Conservation (phyloP, 2,329 filamentous ascomycete species). For the Fusarium sp. region DNA sequence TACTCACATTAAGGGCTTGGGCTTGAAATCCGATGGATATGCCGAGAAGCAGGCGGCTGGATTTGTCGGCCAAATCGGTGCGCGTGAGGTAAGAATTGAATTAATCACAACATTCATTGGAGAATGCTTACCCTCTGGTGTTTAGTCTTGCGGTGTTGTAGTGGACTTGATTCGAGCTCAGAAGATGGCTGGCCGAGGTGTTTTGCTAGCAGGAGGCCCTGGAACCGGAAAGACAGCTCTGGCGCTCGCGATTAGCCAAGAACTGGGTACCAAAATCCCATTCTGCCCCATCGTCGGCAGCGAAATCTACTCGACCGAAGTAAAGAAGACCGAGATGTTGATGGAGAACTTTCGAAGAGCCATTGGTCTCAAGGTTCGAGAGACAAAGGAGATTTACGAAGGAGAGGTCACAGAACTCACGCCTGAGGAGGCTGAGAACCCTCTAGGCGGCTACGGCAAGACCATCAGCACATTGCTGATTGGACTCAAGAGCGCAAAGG, state of each 20-base stretch:
- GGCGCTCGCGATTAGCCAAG: conserved; percentile 94
- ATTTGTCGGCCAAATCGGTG: conserved; percentile 89
- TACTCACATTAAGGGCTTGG: conserved; percentile 97
- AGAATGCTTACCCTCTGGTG: conserved; percentile 35
- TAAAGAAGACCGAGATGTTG: conserved; percentile 98
- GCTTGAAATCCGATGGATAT: conserved; percentile 85
- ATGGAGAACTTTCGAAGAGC: conserved; percentile 99
- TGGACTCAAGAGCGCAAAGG: conserved; percentile 93
- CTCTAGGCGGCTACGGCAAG: conserved; percentile 94
- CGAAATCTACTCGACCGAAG: conserved; percentile 97
- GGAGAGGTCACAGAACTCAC: conserved; percentile 98
- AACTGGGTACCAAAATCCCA: conserved; percentile 96
- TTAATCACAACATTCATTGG: background rate
- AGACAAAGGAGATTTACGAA: conserved; percentile 99
- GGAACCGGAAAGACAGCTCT: conserved; percentile 98
- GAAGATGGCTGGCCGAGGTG: conserved; percentile 96
- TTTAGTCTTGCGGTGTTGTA: conserved; percentile 90
- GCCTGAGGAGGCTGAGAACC: conserved; percentile 97
- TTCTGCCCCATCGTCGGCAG: conserved; percentile 98
- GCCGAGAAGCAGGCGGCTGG: conserved; percentile 84
- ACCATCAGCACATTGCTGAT: conserved; percentile 97
- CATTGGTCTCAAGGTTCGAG: conserved; percentile 95
- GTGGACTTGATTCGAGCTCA: conserved; percentile 96
- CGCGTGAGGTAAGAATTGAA: conserved; percentile 79
- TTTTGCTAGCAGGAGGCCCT: conserved; percentile 92